A percentile compares a stretch with the other conserved stretches of the same genome.
These are phyloP conservation scores for Cordyceps cateniannulata DNA, from an alignment of 2,329 filamentous ascomycete genomes.

Conservation along the genomic window DNA sequence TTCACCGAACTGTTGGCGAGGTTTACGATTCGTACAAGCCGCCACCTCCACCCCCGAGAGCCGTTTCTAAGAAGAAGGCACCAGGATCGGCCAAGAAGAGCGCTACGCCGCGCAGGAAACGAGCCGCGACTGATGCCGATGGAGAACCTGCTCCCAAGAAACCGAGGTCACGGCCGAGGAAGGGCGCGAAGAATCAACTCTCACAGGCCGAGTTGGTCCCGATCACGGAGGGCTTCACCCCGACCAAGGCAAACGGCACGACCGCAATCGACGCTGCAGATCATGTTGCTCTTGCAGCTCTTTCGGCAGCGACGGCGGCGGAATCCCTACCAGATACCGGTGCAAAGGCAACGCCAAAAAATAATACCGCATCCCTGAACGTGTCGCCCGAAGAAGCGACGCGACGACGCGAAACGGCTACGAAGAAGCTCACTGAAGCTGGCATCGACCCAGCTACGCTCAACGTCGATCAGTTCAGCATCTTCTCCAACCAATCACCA, in stretches of 20 bases:
- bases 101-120: constrained; percentile 5
- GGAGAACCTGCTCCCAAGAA: not conserved
- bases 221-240: not conserved
- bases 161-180: not conserved
- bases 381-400: constrained; percentile 39
- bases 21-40: constrained; percentile 42
- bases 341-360: not conserved
- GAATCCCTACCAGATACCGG: not conserved
- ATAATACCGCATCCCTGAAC: constrained; percentile 22
- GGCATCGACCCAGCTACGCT: constrained; percentile 46
- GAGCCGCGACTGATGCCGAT: not conserved
- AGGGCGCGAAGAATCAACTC: constrained; percentile 7
- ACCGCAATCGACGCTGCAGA: constrained; percentile 1
- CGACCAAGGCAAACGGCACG: not conserved
- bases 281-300: constrained; percentile 9
- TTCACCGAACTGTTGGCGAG: constrained; percentile 50
- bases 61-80: constrained; percentile 20
- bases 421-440: constrained; percentile 38
- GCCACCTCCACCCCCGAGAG: constrained; percentile 27
- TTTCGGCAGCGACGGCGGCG: not conserved
- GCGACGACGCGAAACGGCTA: constrained; percentile 43
- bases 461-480: constrained; percentile 49
- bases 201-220: constrained; percentile 8
- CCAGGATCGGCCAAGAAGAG: constrained; percentile 7
- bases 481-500: constrained; percentile 54